phyloP scores from a whole-genome alignment of 495 filamentous ascomycete genomes.

The Penicillium arizonense region DNA sequence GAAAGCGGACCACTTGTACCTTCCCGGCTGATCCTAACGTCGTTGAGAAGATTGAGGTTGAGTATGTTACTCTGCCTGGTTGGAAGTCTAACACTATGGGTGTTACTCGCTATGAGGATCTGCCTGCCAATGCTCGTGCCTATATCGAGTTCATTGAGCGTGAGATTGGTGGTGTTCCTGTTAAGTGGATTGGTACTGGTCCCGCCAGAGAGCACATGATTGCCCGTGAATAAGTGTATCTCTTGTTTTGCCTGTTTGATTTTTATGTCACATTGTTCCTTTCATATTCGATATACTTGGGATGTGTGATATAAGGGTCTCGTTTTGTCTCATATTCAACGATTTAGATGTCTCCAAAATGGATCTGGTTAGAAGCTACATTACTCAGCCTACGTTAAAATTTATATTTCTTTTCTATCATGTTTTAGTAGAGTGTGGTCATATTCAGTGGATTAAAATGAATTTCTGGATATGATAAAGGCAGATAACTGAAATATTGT shows the following conservation, averaged over 20 bases:
- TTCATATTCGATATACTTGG: slow-evolving; percentile 8
- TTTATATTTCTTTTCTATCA: not conserved
- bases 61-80: slow-evolving; percentile 74
- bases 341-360: slow-evolving; percentile 8
- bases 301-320: slow-evolving; percentile 5
- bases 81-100: slow-evolving; percentile 74
- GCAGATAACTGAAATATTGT: slow-evolving; percentile 5
- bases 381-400: not conserved
- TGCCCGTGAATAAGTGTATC: slow-evolving; percentile 38
- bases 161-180: slow-evolving; percentile 62
- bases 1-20: slow-evolving; percentile 49
- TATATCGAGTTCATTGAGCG: slow-evolving; percentile 80
- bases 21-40: slow-evolving; percentile 72
- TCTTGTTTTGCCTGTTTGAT: slow-evolving; percentile 1
- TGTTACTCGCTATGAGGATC: slow-evolving; percentile 56
- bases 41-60: slow-evolving; percentile 55
- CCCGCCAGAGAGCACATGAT: slow-evolving; percentile 70
- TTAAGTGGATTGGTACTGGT: slow-evolving; percentile 80
- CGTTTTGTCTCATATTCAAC: slow-evolving; percentile 4
- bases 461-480: not conserved
- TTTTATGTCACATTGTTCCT: slow-evolving; percentile 2
- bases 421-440: not conserved
- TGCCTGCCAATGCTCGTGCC: slow-evolving; percentile 71
- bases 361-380: slow-evolving; percentile 3
- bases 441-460: slow-evolving; percentile 1